A percentile compares a stretch with the other conserved stretches of the same genome.
These are phyloP conservation scores for Apiosordaria backusii DNA, from an alignment of 495 filamentous ascomycete species.

Conservation along the genomic window DNA sequence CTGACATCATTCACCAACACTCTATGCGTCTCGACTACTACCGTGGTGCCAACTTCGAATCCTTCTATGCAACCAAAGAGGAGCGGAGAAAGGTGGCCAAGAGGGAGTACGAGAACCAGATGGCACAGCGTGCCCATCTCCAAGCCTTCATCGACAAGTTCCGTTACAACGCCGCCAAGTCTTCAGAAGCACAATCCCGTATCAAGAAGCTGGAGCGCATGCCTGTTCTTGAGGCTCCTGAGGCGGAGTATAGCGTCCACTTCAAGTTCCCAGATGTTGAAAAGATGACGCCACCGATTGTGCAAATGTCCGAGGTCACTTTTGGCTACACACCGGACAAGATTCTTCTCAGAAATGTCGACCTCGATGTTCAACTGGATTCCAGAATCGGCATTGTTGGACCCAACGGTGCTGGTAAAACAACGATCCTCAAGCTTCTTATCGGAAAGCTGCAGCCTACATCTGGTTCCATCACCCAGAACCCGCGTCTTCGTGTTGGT, in stretches of 20 bases:
- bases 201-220: slow-evolving; percentile 99
- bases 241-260: slow-evolving; percentile 91
- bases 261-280: slow-evolving; percentile 99
- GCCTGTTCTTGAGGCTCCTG: slow-evolving; percentile 85
- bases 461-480: slow-evolving; percentile 75
- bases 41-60: slow-evolving; percentile 95
- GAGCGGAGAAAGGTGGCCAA: slow-evolving; percentile 95
- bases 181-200: slow-evolving; percentile 92
- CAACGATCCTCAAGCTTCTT: slow-evolving; percentile 89
- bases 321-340: slow-evolving; percentile 87
- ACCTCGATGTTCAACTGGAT: slow-evolving; percentile 95
- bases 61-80: slow-evolving; percentile 97
- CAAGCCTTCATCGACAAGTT: slow-evolving; percentile 98
- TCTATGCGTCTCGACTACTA: slow-evolving; percentile 98
- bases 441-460: slow-evolving; percentile 80
- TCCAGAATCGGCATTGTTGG: slow-evolving; percentile 98
- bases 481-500: slow-evolving; percentile 82
- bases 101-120: slow-evolving; percentile 98
- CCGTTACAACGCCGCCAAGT: slow-evolving; percentile 98
- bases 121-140: slow-evolving; percentile 86
- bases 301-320: slow-evolving; percentile 89
- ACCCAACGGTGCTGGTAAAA: slow-evolving; percentile 98
- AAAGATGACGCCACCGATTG: slow-evolving; percentile 93
- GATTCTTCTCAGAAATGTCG: slow-evolving; percentile 76
- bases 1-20: slow-evolving; percentile 98